A percentile compares a stretch with the other conserved stretches of the same genome.
Conservation (phyloP, 1,284 basidiomycete genomes). For the Moniliella sp. region DNA sequence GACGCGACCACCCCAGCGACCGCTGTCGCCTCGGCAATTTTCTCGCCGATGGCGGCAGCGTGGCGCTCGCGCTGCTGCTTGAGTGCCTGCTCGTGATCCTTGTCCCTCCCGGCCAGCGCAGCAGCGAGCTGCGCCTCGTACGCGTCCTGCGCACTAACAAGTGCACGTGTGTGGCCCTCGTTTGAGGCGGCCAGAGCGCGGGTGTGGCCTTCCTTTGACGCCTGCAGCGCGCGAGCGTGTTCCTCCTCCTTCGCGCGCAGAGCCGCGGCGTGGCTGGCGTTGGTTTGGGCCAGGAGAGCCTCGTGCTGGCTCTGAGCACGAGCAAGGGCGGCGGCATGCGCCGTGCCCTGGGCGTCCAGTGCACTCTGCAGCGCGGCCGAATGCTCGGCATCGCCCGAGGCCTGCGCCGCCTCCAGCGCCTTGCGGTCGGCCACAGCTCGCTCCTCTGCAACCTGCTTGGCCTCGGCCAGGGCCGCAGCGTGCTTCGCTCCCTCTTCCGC, state of each 20-base stretch:
- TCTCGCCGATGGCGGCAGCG: constrained; percentile 13
- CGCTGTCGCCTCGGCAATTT: constrained; percentile 9
- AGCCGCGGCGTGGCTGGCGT: constrained; percentile 2
- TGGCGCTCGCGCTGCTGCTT: constrained; percentile 19
- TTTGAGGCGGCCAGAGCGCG: constrained; percentile 4
- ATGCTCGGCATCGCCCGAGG: neutral
- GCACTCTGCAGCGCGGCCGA: neutral
- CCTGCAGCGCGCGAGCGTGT: constrained; percentile 1
- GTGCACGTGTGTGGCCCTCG: constrained; percentile 5
- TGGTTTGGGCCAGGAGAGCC: neutral
- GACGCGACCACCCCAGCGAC: constrained; percentile 10
- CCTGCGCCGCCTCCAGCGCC: neutral
- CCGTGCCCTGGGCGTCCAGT: neutral
- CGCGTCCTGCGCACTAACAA: constrained; percentile 1
- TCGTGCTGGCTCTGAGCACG: constrained; percentile 1
- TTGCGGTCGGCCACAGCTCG: no score
- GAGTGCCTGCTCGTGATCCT: constrained; percentile 12
- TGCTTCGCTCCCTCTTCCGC: neutral
- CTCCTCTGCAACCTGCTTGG: no score
- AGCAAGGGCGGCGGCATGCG: constrained; percentile 1
- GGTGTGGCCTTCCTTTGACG: constrained; percentile 2
- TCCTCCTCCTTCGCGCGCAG: neutral
- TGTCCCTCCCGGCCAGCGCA: constrained; percentile 8
- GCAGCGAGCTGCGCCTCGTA: constrained; percentile 7
- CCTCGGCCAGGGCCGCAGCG: neutral